A percentile compares a stretch with the other conserved stretches of the same genome.
Conservation (phyloP, 345 rosid species). For the Moricandia moricandioides region DNA sequence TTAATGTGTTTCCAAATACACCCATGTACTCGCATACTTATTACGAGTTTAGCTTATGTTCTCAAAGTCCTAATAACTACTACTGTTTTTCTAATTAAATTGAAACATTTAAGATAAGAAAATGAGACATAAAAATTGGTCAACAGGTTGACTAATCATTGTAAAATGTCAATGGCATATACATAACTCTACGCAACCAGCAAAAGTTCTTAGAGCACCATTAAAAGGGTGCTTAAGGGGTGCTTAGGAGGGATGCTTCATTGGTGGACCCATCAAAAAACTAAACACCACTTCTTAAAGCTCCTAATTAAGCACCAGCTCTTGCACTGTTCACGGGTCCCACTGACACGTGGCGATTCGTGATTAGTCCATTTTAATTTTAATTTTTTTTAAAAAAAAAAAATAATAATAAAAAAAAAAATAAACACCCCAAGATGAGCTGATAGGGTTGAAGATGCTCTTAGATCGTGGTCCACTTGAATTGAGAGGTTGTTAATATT, state of each 20-base stretch:
- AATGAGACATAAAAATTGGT: conserved; percentile 4
- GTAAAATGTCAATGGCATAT: conserved; percentile 31
- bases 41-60: not conserved
- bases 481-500: not conserved
- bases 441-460: no score
- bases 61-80: not conserved
- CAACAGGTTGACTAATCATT: conserved; percentile 29
- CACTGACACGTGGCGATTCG: no score
- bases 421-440: no score
- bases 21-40: conserved; percentile 3
- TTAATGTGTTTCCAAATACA: not conserved
- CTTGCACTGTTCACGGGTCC: no score
- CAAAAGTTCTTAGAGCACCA: not conserved
- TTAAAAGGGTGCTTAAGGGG: no score
- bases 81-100: not conserved
- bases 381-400: no score
- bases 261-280: no score
- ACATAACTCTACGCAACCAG: conserved; percentile 32
- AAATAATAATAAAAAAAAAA: no score
- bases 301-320: no score
- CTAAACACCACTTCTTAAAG: no score
- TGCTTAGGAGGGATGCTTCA: no score
- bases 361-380: no score
- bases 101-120: not conserved
- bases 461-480: conserved; percentile 28